These are phyloP conservation scores for Mycoemilia scoparia DNA, from an alignment of 192 early-diverging fungal genomes.

Conservation along the genomic window DNA sequence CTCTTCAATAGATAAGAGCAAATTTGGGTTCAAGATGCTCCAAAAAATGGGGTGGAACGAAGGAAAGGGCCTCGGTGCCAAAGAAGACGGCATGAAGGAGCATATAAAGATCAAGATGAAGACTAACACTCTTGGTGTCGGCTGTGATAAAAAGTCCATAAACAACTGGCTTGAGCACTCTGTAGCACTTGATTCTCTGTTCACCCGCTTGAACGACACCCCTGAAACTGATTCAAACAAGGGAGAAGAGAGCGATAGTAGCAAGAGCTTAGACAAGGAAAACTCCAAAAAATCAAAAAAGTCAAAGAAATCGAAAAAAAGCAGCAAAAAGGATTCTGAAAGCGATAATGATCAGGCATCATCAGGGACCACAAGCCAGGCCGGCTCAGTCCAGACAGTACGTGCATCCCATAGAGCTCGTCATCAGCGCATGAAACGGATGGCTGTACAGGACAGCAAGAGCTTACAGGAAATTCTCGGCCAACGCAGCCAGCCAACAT, in stretches of 20 bases:
- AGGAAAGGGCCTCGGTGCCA: constrained; percentile 78
- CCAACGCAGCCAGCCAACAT: constrained; percentile 7
- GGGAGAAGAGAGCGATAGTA: constrained; percentile 2
- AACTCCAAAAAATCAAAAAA: constrained; percentile 15
- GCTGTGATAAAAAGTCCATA: constrained; percentile 64
- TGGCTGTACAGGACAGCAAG: constrained; percentile 19
- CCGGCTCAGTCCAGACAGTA: constrained; percentile 2
- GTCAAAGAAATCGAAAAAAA: constrained; percentile 5
- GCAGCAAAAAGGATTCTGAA: constrained; percentile 9
- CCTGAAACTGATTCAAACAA: constrained; percentile 17
- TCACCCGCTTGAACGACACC: constrained; percentile 60
- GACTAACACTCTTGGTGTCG: constrained; percentile 74
- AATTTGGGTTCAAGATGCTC: constrained; percentile 82
- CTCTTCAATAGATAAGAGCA: constrained; percentile 36
- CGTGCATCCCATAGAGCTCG: constrained; percentile 10
- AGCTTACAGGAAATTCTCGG: constrained; percentile 29
- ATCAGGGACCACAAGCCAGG: not conserved
- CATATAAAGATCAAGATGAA: constrained; percentile 80
- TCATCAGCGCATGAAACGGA: constrained; percentile 24
- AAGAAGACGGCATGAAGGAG: constrained; percentile 65
- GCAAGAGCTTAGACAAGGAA: constrained; percentile 2
- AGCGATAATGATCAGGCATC: not conserved
- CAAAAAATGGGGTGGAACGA: constrained; percentile 92
- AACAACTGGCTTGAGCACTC: constrained; percentile 95
- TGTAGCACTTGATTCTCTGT: constrained; percentile 61